Evolutionary conservation across 2,329 filamentous ascomycete genomes (phyloP).

Genomic region (Malbranchea zuffiana): DNA sequence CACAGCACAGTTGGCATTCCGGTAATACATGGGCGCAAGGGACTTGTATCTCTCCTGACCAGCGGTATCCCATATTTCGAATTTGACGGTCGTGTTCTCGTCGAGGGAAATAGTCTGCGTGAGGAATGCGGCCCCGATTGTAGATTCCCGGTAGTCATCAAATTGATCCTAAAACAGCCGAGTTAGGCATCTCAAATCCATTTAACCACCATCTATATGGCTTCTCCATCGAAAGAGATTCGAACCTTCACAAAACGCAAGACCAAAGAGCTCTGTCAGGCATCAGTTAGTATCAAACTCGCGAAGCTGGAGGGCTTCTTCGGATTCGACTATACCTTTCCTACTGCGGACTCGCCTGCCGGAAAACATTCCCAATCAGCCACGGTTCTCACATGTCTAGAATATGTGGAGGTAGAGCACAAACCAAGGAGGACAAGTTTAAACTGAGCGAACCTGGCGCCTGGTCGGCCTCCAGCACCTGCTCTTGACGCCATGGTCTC

Average conservation of each 20-base stretch:
- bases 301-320: constrained; percentile 10
- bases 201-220: background rate
- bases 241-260: constrained; percentile 93
- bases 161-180: constrained; percentile 74
- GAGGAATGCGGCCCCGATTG: constrained; percentile 95
- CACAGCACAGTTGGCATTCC: constrained; percentile 97
- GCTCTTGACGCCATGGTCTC: constrained; percentile 72
- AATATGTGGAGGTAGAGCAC: constrained; percentile 30
- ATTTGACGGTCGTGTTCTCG: constrained; percentile 97
- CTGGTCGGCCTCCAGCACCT: constrained; percentile 56
- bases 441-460: constrained; percentile 91
- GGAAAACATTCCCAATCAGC: constrained; percentile 16
- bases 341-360: constrained; percentile 90
- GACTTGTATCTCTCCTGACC: constrained; percentile 99
- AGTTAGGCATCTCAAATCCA: background rate
- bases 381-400: constrained; percentile 20
- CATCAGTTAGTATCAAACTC: constrained; percentile 26
- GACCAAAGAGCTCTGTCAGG: constrained; percentile 78
- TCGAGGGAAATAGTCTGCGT: constrained; percentile 98
- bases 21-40: constrained; percentile 97
- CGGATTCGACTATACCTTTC: constrained; percentile 57
- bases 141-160: constrained; percentile 94
- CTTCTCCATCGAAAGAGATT: constrained; percentile 9
- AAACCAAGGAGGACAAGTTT: constrained; percentile 93
- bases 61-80: constrained; percentile 98